Evolutionary conservation across 768 basidiomycete species (phyloP).

Genomic region (Pleurotus cornucopiae): DNA sequence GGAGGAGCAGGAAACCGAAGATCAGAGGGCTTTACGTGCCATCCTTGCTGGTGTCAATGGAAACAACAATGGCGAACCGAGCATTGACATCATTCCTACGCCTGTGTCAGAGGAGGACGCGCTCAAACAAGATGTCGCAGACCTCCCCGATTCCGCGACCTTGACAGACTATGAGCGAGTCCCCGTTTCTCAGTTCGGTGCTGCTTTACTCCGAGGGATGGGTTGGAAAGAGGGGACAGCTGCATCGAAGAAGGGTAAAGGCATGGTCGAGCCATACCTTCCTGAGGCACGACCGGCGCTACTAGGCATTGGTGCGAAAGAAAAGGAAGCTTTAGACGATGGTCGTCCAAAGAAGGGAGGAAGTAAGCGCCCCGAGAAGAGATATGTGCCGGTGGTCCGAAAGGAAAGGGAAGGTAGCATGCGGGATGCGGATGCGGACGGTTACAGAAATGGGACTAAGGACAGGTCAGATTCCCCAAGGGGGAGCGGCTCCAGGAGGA

Average conservation of each 20-base stretch:
- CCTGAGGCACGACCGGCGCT: conserved; percentile 82
- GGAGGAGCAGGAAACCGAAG: conserved; percentile 57
- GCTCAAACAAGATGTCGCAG: conserved; percentile 75
- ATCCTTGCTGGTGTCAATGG: conserved; percentile 57
- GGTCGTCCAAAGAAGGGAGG: conserved; percentile 48
- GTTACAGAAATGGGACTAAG: conserved; percentile 10
- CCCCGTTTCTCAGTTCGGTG: conserved; percentile 90
- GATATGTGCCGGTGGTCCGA: conserved; percentile 82
- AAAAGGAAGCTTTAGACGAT: conserved; percentile 68
- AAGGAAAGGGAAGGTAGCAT: conserved; percentile 45
- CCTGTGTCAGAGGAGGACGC: conserved; percentile 79
- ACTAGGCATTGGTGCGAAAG: conserved; percentile 92
- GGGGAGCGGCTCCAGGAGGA: conserved; percentile 35
- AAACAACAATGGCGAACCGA: conserved; percentile 31
- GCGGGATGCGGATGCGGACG: neutral
- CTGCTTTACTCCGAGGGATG: conserved; percentile 93
- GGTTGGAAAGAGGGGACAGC: conserved; percentile 87
- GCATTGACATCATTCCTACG: conserved; percentile 62
- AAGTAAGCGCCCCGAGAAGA: conserved; percentile 56
- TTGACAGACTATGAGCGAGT: conserved; percentile 86
- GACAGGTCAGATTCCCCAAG: conserved; percentile 13
- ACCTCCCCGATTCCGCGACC: conserved; percentile 72
- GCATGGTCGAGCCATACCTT: conserved; percentile 71
- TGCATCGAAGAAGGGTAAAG: conserved; percentile 62
- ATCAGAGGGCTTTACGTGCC: conserved; percentile 76